Base-by-base conservation (phyloP, 306 rosid species). In the Sicyos baderoa region DNA sequence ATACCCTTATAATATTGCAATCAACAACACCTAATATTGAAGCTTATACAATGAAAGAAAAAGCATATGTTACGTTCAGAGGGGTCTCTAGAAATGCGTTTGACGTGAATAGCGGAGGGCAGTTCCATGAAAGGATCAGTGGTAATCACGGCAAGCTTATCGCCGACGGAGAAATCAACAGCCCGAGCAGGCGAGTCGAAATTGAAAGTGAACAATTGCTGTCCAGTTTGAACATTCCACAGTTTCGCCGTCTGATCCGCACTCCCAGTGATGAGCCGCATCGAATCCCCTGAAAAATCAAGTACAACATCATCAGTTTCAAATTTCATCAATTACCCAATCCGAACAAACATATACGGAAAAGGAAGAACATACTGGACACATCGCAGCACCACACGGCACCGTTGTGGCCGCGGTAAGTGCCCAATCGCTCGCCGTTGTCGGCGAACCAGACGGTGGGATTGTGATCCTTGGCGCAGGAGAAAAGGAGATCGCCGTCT, bases 301-400 rank as follows among this genome's bases (percentile, higher is more conserved):
- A 5, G 9, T 37, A 6, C 0, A 37, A 37, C 44, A 5, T 37
- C 44, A 4, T 37, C 9, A 29, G 66, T 7, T 3, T 59, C 47
- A 32, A 11, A 3, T 16, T 16, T 59, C 12, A 6, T 59, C 15
- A 0, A 16, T 59, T 15, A 59, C 1, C 21, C 65, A 29, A 59
- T 59, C 65, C 14, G 13, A 59, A 59, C 6, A 32, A 29, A 29
- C 21, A 29, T 7, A 3, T 4, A 9, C 16, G 6, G 14, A 3
- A 5, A 49, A 49, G 5, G 15, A 29, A 15, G n/a, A 19, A 70
- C 50, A 49, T 82, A 51, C 97, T 80, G 4, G 98, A 87, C 6
- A 93, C 98, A 45, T 93, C 97, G 74, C 97, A 93, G 86, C 82
- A 87, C 98, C 97, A 93, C 35, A 93, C 98, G 22, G 98, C 97